Evolutionary conservation across 495 filamentous ascomycete species (phyloP).

Genomic region (Aspergillus sclerotiicarbonarius): DNA sequence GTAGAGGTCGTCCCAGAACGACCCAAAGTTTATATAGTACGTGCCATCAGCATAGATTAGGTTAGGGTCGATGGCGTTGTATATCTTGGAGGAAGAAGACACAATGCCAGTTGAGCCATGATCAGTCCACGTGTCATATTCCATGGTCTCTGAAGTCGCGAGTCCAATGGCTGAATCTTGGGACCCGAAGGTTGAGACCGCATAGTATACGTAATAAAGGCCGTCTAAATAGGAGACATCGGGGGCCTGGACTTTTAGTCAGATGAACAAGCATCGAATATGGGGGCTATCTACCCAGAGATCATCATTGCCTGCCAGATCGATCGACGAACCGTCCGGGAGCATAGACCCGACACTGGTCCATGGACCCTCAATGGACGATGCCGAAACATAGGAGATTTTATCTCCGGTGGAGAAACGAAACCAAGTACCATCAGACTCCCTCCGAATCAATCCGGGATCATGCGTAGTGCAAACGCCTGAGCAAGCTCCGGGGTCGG

Average conservation of each 20-base stretch:
- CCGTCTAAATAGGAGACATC: slow-evolving; percentile 56
- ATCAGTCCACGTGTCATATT: slow-evolving; percentile 58
- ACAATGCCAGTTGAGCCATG: slow-evolving; percentile 52
- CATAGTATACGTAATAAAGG: slow-evolving; percentile 70
- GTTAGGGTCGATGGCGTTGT: slow-evolving; percentile 75
- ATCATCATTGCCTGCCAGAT: slow-evolving; percentile 57
- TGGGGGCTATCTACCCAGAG: slow-evolving; percentile 55
- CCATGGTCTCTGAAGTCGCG: slow-evolving; percentile 61
- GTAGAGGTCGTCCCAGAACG: slow-evolving; percentile 69
- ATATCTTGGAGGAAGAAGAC: slow-evolving; percentile 45
- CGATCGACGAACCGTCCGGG: slow-evolving; percentile 58
- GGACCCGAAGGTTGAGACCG: slow-evolving; percentile 64
- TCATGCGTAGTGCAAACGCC: slow-evolving; percentile 65
- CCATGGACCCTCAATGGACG: slow-evolving; percentile 65
- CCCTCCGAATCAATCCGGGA: slow-evolving; percentile 60
- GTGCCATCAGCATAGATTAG: slow-evolving; percentile 48
- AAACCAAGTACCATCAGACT: slow-evolving; percentile 65
- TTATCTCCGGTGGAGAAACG: slow-evolving; percentile 68
- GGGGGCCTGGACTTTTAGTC: slow-evolving; percentile 54
- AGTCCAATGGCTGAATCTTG: slow-evolving; percentile 67
- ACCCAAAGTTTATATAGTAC: slow-evolving; percentile 65
- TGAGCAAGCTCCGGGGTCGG: slow-evolving; percentile 55
- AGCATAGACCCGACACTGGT: slow-evolving; percentile 57
- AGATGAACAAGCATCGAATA: not conserved
- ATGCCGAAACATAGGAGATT: slow-evolving; percentile 62